Evolutionary conservation across 2,329 filamentous ascomycete genomes (phyloP).

Genomic region (Clarireedia homoeocarpa): DNA sequence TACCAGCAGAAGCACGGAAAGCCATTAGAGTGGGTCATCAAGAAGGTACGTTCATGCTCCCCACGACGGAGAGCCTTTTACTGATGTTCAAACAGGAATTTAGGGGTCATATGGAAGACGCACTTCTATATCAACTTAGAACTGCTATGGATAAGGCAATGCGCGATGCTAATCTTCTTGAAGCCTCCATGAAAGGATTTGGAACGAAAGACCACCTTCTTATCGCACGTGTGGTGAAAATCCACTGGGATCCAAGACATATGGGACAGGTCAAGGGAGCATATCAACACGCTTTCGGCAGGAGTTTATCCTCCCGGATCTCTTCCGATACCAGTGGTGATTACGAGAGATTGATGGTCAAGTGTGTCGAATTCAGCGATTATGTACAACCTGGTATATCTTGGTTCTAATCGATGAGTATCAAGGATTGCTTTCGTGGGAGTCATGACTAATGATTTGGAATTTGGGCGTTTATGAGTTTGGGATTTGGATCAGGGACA

Average conservation of each 20-base stretch:
- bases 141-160: constrained; percentile 73
- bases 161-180: constrained; percentile 75
- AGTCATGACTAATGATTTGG: not conserved
- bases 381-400: not conserved
- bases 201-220: constrained; percentile 83
- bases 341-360: constrained; percentile 70
- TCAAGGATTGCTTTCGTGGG: not conserved
- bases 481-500: no score
- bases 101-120: constrained; percentile 85
- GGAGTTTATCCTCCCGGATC: constrained; percentile 61
- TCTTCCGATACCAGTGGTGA: constrained; percentile 79
- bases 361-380: constrained; percentile 3
- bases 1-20: constrained; percentile 68
- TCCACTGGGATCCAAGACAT: constrained; percentile 74
- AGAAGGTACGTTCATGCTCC: constrained; percentile 43
- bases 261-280: constrained; percentile 72
- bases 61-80: constrained; percentile 4
- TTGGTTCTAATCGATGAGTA: constrained; percentile 1
- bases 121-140: constrained; percentile 71
- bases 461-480: not conserved
- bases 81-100: constrained; percentile 51
- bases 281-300: constrained; percentile 64
- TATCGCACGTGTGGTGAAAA: constrained; percentile 66
- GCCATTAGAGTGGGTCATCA: constrained; percentile 64
- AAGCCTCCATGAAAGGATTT: constrained; percentile 76